Evolutionary conservation across 2,329 filamentous ascomycete species (phyloP).

Genomic region (Bipolaris sorokiniana): DNA sequence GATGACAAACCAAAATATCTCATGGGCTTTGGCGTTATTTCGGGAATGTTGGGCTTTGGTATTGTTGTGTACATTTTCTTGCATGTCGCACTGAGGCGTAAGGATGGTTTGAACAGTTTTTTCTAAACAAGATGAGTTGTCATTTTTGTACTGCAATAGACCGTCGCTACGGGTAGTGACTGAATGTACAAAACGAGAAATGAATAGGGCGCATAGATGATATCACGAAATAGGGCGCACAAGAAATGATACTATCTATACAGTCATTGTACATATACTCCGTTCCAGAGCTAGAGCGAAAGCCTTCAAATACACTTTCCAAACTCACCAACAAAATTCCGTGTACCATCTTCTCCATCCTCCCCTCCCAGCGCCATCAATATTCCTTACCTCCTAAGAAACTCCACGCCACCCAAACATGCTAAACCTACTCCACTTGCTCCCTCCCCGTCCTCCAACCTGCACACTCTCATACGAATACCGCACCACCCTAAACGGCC

Average conservation of each 20-base stretch:
- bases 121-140: not conserved
- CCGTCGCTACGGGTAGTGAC: not conserved
- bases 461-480: not conserved
- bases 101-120: slow-evolving; percentile 24
- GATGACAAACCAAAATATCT: slow-evolving; percentile 55
- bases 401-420: not conserved
- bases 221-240: too few relatives aligned
- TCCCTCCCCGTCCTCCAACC: not conserved
- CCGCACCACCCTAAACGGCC: not conserved
- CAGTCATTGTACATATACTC: too few relatives aligned
- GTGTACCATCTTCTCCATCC: too few relatives aligned
- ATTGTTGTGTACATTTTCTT: slow-evolving; percentile 37
- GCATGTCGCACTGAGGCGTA: slow-evolving; percentile 36
- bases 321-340: too few relatives aligned
- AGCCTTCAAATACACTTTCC: too few relatives aligned
- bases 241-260: too few relatives aligned
- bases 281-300: too few relatives aligned
- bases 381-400: too few relatives aligned
- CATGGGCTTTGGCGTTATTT: slow-evolving; percentile 36
- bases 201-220: not conserved
- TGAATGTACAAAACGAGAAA: not conserved
- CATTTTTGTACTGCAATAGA: not conserved
- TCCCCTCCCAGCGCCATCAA: too few relatives aligned
- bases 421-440: not conserved
- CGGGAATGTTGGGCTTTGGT: slow-evolving; percentile 42